Percentiles rank a stretch among this genome's conserved stretches.
phyloP scores from a whole-genome alignment of 768 basidiomycete species.

The Neoboletus magnificus region DNA sequence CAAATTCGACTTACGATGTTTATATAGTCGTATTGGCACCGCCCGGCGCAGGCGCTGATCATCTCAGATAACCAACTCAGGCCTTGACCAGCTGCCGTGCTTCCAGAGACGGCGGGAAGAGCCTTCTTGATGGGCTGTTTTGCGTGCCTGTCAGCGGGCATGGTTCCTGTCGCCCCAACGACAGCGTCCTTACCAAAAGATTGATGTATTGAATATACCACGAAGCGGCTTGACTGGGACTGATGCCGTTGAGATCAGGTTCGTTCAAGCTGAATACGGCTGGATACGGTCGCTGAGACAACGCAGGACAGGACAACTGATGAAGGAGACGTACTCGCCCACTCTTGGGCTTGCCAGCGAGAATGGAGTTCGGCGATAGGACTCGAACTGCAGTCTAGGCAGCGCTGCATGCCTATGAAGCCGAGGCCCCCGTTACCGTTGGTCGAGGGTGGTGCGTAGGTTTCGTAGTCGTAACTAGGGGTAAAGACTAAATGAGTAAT shows the following conservation, averaged over 20 bases:
- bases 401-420: conserved; percentile 41
- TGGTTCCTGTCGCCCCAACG: not conserved
- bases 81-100: conserved; percentile 28
- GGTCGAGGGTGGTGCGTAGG: conserved; percentile 31
- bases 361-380: conserved; percentile 30
- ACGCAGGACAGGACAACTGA: not conserved
- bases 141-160: not conserved
- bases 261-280: conserved; percentile 38
- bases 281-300: not conserved
- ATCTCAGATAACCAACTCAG: conserved; percentile 35
- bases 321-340: conserved; percentile 26
- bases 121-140: conserved; percentile 35
- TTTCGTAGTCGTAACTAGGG: conserved; percentile 38
- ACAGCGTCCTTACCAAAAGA: conserved; percentile 28
- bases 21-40: conserved; percentile 33
- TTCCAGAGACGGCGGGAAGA: conserved; percentile 36
- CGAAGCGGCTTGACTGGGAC: conserved; percentile 30
- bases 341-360: conserved; percentile 31
- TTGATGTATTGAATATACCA: conserved; percentile 38
- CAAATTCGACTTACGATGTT: conserved; percentile 27
- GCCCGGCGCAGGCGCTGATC: conserved; percentile 32
- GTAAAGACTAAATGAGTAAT: not conserved
- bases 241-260: conserved; percentile 32
- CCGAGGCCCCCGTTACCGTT: conserved; percentile 34
- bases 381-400: conserved; percentile 35